phyloP scores from a whole-genome alignment of 768 basidiomycete species.

The Suillus subluteus region DNA sequence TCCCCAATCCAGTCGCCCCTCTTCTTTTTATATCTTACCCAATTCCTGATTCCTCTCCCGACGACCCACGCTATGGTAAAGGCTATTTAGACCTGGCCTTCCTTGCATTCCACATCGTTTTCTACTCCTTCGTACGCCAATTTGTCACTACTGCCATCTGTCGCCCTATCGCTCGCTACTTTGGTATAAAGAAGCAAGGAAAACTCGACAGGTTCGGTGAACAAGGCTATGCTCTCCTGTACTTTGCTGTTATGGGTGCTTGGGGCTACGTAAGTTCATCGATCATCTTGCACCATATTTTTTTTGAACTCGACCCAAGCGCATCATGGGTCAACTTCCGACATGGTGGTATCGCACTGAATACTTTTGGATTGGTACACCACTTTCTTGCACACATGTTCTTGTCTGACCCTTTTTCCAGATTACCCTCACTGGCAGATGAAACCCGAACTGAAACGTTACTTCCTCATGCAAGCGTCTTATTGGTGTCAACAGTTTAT shows the following conservation, averaged over 20 bases:
- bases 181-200: slow-evolving; percentile 64
- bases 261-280: slow-evolving; percentile 75
- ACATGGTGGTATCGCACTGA: slow-evolving; percentile 87
- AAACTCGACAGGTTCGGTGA: slow-evolving; percentile 90
- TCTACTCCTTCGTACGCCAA: slow-evolving; percentile 90
- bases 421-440: slow-evolving; percentile 92
- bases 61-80: slow-evolving; percentile 71
- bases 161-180: slow-evolving; percentile 66
- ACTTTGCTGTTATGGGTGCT: slow-evolving; percentile 69
- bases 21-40: slow-evolving; percentile 74
- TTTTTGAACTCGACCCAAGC: slow-evolving; percentile 42
- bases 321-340: slow-evolving; percentile 80
- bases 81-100: slow-evolving; percentile 78
- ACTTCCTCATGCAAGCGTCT: slow-evolving; percentile 91
- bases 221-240: slow-evolving; percentile 85
- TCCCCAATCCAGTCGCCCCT: slow-evolving; percentile 73
- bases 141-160: slow-evolving; percentile 65
- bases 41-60: slow-evolving; percentile 52
- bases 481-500: slow-evolving; percentile 97
- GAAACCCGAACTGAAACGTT: slow-evolving; percentile 81
- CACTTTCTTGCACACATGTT: slow-evolving; percentile 9
- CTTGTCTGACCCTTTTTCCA: slow-evolving; percentile 28
- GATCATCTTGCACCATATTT: not conserved
- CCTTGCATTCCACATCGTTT: slow-evolving; percentile 79
- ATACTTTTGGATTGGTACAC: slow-evolving; percentile 79